Base-by-base conservation (phyloP, 345 rosid genomes). In the Kandelia obovata region DNA sequence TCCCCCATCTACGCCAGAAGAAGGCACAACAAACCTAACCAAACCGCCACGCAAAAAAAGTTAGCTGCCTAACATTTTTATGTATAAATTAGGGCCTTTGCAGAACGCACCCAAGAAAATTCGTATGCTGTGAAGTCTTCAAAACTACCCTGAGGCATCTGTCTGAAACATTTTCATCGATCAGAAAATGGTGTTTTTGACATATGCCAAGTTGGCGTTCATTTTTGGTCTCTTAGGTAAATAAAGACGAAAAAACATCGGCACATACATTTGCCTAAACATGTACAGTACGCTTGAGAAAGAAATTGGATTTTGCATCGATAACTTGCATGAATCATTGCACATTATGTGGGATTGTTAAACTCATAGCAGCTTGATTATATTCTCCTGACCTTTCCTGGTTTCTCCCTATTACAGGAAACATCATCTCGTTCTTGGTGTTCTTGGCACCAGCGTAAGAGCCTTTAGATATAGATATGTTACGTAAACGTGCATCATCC, bases 381-480 rank as follows among this genome's bases (percentile, higher is more conserved):
- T 51, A 34, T 2, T 19, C 26, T n/a, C 23, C 4, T 26, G 49
- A 61, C 25, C 8, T 3, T 21, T 64, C 2, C 26, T 56, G 16
- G 1, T 46, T 53, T 59, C 13, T 11, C 16, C 28, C 61, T 32
- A 20, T 37, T 11, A 32, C 51, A 74, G 78, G 68, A 17, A 68
- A 68, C 39, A 56, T 68, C 9, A 28, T 74, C 31, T 56, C 73
- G 31, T 64, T 64, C 53, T 1, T 58, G 69, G 69, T 69, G 55
- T 74, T 74, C 66, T 58, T 74, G 69, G 73, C 78, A 5, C 78
- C 78, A 17, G 25, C 58, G 73, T 74, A 74, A 68, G 73, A 8
- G 68, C 58, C 1, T 35, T 69, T 61, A 5, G 7, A 21, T 5
- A 55, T 17, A 3, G 5, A 25, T 28, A 16, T 28, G 13, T 17